Evolutionary conservation across 2,329 filamentous ascomycete species (phyloP), one percentile per base, ranked within the genome.

Genomic region (Cladosporium sp.): DNA sequence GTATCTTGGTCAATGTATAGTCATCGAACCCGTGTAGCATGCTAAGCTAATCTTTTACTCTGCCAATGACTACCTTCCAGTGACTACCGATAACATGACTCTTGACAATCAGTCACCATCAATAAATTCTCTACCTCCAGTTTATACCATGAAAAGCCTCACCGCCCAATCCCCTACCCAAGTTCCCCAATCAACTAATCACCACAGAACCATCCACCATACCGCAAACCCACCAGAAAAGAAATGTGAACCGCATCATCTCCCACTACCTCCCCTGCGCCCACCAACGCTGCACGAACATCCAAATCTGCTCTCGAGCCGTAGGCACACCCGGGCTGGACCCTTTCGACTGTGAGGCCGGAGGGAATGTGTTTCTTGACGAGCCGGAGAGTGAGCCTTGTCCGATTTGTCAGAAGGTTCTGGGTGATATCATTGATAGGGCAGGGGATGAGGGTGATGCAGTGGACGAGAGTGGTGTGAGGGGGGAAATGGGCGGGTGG

Each of bases 211-310:
- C 4, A 6, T 38, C 15, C 35, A 7, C 15, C 16, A 7, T 19
- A 20, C 36, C 16, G 20, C 13, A 18, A 20, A 38, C 1, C 36
- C 36, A 22, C 36, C 15, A 38, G 20, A 22, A 19, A 16, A 36
- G 22, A 5, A 36, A 35, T 46, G 43, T 46, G 43, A 25, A 36
- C 32, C 32, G 32, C 43, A 13, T 20, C 18, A 46, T 46, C 20
- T 15, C 43, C 43, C 43, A 46, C 43, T 38, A 32, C 30, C 20
- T 18, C 2, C 43, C 43, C 43, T 46, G 43, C 32, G 11, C 6
- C 20, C 43, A 46, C n/a, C 32, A 46, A 38, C 43, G 43, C 15
- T 46, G 43, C 43, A 38, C 32, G 30, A 16, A 32, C 43, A 27
- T 46, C 8, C 30, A 46, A 2, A 27, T 46, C n/a, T 46, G 43